phyloP scores from a whole-genome alignment of 495 filamentous ascomycete genomes.

The Xylaria scruposa region DNA sequence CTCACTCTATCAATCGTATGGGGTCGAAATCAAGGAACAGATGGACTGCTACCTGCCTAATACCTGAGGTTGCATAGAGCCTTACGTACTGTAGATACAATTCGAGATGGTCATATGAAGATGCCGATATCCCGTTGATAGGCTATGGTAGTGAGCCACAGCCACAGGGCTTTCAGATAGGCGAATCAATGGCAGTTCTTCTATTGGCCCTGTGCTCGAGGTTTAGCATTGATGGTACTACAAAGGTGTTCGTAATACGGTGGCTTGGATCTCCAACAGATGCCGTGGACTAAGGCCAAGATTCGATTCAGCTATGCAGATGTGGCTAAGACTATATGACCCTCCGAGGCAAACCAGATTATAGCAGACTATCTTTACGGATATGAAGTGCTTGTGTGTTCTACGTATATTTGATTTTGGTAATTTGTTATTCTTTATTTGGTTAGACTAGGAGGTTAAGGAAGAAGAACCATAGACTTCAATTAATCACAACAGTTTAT shows the following conservation, averaged over 20 bases:
- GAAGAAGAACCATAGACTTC: too few species aligned
- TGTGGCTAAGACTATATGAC: constrained; percentile 14
- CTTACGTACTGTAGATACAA: background rate
- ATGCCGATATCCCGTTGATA: background rate
- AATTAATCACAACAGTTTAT: too few species aligned
- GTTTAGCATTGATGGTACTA: background rate
- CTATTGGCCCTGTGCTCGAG: background rate
- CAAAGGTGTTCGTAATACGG: constrained; percentile 4
- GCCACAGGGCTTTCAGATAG: constrained; percentile 11
- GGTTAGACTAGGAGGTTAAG: too few species aligned
- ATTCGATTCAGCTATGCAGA: constrained; percentile 9
- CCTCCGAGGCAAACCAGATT: background rate
- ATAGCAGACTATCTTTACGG: background rate
- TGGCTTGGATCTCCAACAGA: background rate
- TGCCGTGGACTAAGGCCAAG: background rate
- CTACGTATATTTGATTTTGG: too few species aligned
- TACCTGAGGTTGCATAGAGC: background rate
- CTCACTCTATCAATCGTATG: constrained; percentile 3
- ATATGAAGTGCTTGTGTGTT: too few species aligned
- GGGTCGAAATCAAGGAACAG: background rate
- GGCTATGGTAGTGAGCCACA: background rate
- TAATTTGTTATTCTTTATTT: too few species aligned
- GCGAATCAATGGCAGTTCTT: constrained; percentile 1
- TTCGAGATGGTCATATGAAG: background rate
- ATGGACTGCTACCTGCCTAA: background rate